These are phyloP conservation scores for Dictyostelium discoideum DNA, from an alignment of 78 protist species.

Conservation along the genomic window DNA sequence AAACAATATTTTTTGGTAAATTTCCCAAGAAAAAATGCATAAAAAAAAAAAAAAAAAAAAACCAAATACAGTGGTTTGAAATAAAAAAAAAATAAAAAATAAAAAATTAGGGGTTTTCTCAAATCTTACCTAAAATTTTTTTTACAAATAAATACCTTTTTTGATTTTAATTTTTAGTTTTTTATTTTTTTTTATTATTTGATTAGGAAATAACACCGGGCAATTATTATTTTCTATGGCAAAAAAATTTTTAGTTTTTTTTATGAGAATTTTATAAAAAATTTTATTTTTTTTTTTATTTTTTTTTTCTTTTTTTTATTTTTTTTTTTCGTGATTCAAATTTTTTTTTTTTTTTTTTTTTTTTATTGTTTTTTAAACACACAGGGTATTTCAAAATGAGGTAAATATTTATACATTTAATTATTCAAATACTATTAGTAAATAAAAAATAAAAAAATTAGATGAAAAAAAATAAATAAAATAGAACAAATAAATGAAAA, in stretches of 20 bases:
- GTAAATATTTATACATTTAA: not conserved
- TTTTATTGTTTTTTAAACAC: not conserved
- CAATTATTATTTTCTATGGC: not conserved
- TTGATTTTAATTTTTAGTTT: no score
- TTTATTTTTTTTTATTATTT: no score
- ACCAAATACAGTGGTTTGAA: no score
- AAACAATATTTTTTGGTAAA: no score
- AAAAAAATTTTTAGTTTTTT: not conserved
- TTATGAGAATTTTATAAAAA: not conserved
- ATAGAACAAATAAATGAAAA: no score
- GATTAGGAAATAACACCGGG: not conserved
- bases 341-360: constrained; percentile 13
- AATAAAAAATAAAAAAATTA: not conserved
- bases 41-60: no score
- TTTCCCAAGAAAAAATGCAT: no score
- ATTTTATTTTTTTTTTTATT: no score
- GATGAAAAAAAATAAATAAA: not conserved
- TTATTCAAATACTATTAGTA: not conserved
- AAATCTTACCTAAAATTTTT: no score
- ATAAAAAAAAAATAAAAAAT: no score
- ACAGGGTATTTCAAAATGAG: not conserved
- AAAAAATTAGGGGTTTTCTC: no score
- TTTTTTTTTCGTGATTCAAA: not conserved
- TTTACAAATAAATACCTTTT: no score
- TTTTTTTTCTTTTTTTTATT: not conserved